Percentiles rank a stretch among this genome's conserved stretches.
phyloP scores from a whole-genome alignment of 495 filamentous ascomycete genomes.

The Aspergillus cavernicola region DNA sequence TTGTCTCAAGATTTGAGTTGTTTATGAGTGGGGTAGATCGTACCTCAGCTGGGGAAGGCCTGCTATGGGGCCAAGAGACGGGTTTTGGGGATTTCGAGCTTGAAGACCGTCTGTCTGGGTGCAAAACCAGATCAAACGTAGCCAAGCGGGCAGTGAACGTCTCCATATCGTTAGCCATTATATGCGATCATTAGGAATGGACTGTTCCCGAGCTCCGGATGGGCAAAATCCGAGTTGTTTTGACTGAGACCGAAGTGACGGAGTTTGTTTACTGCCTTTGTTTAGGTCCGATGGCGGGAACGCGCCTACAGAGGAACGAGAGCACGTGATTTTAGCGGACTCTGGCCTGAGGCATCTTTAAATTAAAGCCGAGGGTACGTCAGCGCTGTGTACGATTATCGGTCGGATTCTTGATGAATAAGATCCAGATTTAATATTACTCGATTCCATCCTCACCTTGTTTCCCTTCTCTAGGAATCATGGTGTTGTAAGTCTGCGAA shows the following conservation, averaged over 20 bases:
- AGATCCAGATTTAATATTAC: too few relatives aligned
- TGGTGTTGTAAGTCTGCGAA: constrained; percentile 24
- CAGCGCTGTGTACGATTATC: constrained; percentile 11
- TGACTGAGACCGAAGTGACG: not conserved
- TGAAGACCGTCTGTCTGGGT: constrained; percentile 62
- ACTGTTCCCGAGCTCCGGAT: not conserved
- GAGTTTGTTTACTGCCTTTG: constrained; percentile 32
- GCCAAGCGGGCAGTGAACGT: constrained; percentile 70
- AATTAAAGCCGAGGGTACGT: constrained; percentile 24
- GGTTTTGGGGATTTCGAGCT: constrained; percentile 58
- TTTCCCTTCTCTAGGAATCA: constrained; percentile 11
- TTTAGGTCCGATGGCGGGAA: constrained; percentile 25
- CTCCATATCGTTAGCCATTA: constrained; percentile 45
- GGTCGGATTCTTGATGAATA: constrained; percentile 6
- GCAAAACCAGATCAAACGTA: constrained; percentile 63
- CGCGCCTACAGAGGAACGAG: constrained; percentile 24
- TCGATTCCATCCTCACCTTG: too few relatives aligned
- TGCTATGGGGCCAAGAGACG: constrained; percentile 72
- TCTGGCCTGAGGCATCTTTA: constrained; percentile 2
- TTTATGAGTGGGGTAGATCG: not conserved
- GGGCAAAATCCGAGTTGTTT: not conserved
- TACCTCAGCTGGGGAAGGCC: constrained; percentile 61
- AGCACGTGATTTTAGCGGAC: constrained; percentile 16
- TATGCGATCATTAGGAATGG: constrained; percentile 7
- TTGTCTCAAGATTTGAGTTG: not conserved